Conservation (phyloP, 2,329 filamentous ascomycete species). For the Dothideomycetes sp. region DNA sequence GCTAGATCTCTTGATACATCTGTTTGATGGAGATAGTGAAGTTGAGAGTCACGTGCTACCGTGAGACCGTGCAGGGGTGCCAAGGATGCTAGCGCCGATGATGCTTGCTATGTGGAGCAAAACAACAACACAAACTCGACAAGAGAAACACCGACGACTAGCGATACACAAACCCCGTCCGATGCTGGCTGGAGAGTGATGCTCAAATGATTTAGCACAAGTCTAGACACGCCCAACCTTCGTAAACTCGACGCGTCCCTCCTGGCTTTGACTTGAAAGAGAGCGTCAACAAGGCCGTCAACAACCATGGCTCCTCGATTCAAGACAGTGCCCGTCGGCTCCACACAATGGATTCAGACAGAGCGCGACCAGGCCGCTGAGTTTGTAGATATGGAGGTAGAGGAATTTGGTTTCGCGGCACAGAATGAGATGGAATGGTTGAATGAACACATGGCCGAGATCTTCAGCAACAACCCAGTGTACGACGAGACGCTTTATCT, state of each 20-base stretch:
- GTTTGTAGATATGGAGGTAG: slow-evolving; percentile 70
- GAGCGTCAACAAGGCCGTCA: slow-evolving; percentile 20
- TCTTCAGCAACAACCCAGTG: slow-evolving; percentile 82
- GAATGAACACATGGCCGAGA: slow-evolving; percentile 95
- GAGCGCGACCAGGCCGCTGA: slow-evolving; percentile 72
- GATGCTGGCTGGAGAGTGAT: no score
- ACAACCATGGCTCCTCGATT: slow-evolving; percentile 15
- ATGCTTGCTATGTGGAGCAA: no score
- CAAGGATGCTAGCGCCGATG: no score
- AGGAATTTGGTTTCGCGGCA: slow-evolving; percentile 87
- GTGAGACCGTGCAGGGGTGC: no score
- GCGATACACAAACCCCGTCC: no score
- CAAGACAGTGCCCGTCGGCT: slow-evolving; percentile 23
- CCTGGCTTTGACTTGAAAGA: slow-evolving; percentile 4
- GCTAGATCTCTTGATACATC: no score
- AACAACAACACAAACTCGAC: no score
- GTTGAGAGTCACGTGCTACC: no score
- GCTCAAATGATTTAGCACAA: slow-evolving; percentile 6
- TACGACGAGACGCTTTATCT: slow-evolving; percentile 39
- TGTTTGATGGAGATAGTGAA: no score
- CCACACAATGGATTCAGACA: slow-evolving; percentile 64
- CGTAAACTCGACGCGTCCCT: background rate
- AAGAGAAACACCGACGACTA: no score
- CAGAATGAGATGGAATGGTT: slow-evolving; percentile 95
- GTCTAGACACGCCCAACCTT: background rate